Percentiles rank a stretch among this genome's conserved stretches.
These are phyloP conservation scores for Hirschfeldia incana DNA, from an alignment of 345 rosid species.

Conservation along the genomic window DNA sequence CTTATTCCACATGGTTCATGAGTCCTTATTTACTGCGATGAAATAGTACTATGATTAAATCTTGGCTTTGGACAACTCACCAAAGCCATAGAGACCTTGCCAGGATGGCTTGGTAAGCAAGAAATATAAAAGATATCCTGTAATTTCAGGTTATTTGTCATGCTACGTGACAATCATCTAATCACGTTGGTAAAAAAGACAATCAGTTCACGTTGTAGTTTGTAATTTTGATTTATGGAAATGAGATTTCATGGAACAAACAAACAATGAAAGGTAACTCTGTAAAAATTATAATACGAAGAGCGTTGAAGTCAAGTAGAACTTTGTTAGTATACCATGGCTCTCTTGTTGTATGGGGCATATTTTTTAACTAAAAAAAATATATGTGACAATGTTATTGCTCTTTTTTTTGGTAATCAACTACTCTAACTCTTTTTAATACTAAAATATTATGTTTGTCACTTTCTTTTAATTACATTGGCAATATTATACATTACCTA, in stretches of 20 bases:
- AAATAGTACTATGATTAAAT: too few species aligned
- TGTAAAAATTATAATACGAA: not conserved
- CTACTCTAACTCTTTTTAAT: not conserved
- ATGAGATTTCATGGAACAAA: not conserved
- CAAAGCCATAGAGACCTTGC: too few species aligned
- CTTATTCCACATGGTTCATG: not conserved
- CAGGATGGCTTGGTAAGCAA: too few species aligned
- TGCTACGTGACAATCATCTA: not conserved
- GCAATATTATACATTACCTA: not conserved
- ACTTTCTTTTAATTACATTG: not conserved
- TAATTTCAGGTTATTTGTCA: not conserved
- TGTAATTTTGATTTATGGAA: not conserved
- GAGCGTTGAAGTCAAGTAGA: too few species aligned
- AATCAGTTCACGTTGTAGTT: not conserved
- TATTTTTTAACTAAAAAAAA: not conserved
- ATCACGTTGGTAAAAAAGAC: too few species aligned
- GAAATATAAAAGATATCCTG: not conserved
- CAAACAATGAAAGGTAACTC: not conserved
- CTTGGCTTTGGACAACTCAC: too few species aligned
- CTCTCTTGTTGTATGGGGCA: not conserved
- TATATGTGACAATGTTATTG: too few species aligned
- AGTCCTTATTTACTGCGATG: not conserved
- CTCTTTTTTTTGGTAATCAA: not conserved
- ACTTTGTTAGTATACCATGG: too few species aligned
- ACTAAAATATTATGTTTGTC: not conserved